Percentiles rank a stretch among this genome's conserved stretches.
phyloP scores from a whole-genome alignment of 2,329 filamentous ascomycete genomes.

The Fusarium pseudonygamai region DNA sequence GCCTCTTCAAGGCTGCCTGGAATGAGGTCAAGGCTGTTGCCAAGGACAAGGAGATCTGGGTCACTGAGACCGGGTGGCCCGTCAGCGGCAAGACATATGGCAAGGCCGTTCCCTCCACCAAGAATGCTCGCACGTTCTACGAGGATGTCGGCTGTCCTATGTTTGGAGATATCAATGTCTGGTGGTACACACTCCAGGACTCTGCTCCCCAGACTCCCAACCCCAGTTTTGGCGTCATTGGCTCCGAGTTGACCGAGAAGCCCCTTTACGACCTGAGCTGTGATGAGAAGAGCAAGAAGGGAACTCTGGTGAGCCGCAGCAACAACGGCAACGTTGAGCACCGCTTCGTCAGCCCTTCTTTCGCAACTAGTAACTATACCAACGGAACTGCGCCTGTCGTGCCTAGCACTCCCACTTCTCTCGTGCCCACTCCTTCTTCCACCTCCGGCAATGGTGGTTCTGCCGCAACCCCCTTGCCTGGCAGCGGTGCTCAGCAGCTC shows the following conservation, averaged over 20 bases:
- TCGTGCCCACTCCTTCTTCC: conserved; percentile 29
- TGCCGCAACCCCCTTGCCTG: conserved; percentile 17
- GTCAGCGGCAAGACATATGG: conserved; percentile 72
- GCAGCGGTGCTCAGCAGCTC: conserved; percentile 36
- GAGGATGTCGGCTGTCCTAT: conserved; percentile 78
- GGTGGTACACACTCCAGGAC: conserved; percentile 83
- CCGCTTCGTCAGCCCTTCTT: conserved; percentile 18
- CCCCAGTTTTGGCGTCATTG: conserved; percentile 77
- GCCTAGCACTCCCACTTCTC: conserved; percentile 24
- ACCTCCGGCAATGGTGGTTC: conserved; percentile 34
- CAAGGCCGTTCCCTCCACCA: conserved; percentile 67
- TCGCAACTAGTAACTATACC: conserved; percentile 24
- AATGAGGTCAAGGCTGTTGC: conserved; percentile 66
- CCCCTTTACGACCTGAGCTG: conserved; percentile 72
- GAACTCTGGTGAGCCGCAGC: conserved; percentile 13
- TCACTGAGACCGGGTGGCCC: conserved; percentile 91
- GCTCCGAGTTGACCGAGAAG: conserved; percentile 59
- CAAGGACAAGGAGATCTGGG: conserved; percentile 78
- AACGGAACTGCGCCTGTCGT: conserved; percentile 38
- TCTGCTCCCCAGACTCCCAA: conserved; percentile 65
- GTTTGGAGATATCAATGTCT: conserved; percentile 72
- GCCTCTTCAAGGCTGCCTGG: conserved; percentile 75
- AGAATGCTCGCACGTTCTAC: conserved; percentile 85
- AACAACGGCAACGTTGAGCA: conserved; percentile 8
- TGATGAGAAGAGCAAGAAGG: conserved; percentile 41